Conservation (phyloP, 306 rosid species). For the Gleditsia sinensis region DNA sequence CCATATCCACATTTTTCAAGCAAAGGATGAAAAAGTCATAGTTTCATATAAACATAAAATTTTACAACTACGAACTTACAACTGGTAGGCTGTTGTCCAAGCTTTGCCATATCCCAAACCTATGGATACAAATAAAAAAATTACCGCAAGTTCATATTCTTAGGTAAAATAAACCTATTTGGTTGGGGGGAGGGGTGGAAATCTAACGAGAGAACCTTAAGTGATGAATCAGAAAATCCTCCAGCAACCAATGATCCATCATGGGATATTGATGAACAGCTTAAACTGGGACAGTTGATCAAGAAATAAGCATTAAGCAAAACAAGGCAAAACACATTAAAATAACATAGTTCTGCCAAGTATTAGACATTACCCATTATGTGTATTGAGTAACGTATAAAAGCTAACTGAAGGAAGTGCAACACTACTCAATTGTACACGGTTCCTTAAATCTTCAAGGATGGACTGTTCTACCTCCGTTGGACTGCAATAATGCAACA, state of each 20-base stretch:
- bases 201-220: conserved; percentile 57
- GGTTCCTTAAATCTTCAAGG: conserved; percentile 94
- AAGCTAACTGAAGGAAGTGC: conserved; percentile 96
- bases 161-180: conserved; percentile 19
- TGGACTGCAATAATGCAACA: conserved; percentile 62
- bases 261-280: conserved; percentile 91
- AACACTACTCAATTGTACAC: conserved; percentile 89
- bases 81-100: conserved; percentile 70
- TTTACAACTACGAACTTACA: conserved; percentile 57
- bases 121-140: conserved; percentile 37
- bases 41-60: conserved; percentile 22
- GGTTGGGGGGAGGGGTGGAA: neutral
- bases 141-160: conserved; percentile 28
- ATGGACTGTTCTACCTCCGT: conserved; percentile 89
- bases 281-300: conserved; percentile 57
- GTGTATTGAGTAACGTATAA: conserved; percentile 86
- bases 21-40: conserved; percentile 1
- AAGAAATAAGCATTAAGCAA: conserved; percentile 34
- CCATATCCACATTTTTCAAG: neutral
- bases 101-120: conserved; percentile 99
- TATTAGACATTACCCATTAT: conserved; percentile 64
- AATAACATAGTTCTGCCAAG: conserved; percentile 23
- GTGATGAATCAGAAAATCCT: conserved; percentile 93
- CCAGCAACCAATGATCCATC: conserved; percentile 97
- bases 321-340: conserved; percentile 28